These are phyloP conservation scores for Solanum chmielewskii DNA, from an alignment of 257 asterid genomes.

Conservation along the genomic window DNA sequence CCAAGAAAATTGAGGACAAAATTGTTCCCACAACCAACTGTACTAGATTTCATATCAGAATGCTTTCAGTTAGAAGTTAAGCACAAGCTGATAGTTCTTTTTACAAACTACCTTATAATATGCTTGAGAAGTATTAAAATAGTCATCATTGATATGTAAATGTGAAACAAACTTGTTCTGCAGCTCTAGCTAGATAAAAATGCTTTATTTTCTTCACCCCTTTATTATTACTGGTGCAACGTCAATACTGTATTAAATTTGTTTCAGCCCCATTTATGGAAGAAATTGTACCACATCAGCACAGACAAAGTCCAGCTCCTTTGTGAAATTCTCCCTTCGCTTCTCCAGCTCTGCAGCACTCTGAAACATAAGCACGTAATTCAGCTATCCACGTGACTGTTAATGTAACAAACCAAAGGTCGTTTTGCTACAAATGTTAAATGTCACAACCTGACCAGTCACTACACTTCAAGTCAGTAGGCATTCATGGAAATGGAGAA, in stretches of 20 bases:
- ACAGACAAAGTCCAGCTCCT: slow-evolving; percentile 86
- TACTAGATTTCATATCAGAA: neutral
- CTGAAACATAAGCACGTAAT: slow-evolving; percentile 21
- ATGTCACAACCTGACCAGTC: neutral
- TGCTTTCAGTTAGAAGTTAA: neutral
- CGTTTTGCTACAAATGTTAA: neutral
- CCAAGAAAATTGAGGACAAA: neutral
- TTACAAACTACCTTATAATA: neutral
- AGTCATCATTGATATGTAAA: neutral
- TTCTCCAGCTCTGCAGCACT: slow-evolving; percentile 83
- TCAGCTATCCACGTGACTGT: neutral
- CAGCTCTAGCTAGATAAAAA: neutral
- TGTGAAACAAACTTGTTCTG: neutral
- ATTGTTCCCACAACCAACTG: neutral
- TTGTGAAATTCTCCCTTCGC: slow-evolving; percentile 77
- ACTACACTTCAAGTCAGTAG: neutral
- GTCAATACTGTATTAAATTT: neutral
- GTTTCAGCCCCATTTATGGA: neutral
- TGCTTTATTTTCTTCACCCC: neutral
- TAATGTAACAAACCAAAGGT: neutral
- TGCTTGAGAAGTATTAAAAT: neutral
- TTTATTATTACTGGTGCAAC: neutral
- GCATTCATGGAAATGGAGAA: neutral
- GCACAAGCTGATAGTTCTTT: neutral
- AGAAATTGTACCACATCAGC: slow-evolving; percentile 76